Conservation (phyloP, 2,329 filamentous ascomycete species). For the Fusarium sp. region DNA sequence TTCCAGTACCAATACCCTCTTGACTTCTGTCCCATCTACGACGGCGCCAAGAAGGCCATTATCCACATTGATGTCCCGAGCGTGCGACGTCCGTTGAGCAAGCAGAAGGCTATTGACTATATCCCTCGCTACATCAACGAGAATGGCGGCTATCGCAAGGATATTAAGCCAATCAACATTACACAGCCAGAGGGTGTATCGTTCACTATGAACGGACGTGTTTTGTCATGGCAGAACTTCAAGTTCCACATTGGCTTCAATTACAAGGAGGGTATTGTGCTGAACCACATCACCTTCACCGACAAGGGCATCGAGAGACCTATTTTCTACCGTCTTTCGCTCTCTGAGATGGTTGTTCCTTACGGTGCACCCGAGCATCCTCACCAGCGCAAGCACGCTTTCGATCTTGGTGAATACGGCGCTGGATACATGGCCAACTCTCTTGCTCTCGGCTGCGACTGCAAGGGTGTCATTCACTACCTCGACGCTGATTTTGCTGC, state of each 20-base stretch:
- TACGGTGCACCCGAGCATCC: conserved; percentile 85
- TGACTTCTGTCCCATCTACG: conserved; percentile 94
- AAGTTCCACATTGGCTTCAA: conserved; percentile 94
- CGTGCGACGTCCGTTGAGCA: conserved; percentile 79
- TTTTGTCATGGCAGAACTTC: conserved; percentile 92
- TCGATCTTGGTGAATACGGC: conserved; percentile 84
- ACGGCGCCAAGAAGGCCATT: conserved; percentile 80
- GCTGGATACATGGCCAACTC: conserved; percentile 88
- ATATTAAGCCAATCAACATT: conserved; percentile 88
- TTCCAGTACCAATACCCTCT: conserved; percentile 92
- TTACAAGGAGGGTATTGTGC: conserved; percentile 89
- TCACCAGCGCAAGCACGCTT: conserved; percentile 84
- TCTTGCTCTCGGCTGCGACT: conserved; percentile 81
- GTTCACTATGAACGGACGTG: conserved; percentile 77
- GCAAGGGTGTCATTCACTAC: conserved; percentile 92
- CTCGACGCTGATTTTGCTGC: conserved; percentile 89
- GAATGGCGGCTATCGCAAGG: conserved; percentile 78
- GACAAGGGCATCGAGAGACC: conserved; percentile 82
- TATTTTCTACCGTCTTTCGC: conserved; percentile 87
- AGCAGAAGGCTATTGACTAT: conserved; percentile 81
- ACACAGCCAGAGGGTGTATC: conserved; percentile 90
- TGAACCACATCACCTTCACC: conserved; percentile 90
- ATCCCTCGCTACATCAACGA: conserved; percentile 77
- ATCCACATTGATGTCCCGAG: conserved; percentile 86
- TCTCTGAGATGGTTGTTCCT: conserved; percentile 94